Evolutionary conservation across 75 land plant species (phyloP).

Genomic region (Isoetes taiwanensis): DNA sequence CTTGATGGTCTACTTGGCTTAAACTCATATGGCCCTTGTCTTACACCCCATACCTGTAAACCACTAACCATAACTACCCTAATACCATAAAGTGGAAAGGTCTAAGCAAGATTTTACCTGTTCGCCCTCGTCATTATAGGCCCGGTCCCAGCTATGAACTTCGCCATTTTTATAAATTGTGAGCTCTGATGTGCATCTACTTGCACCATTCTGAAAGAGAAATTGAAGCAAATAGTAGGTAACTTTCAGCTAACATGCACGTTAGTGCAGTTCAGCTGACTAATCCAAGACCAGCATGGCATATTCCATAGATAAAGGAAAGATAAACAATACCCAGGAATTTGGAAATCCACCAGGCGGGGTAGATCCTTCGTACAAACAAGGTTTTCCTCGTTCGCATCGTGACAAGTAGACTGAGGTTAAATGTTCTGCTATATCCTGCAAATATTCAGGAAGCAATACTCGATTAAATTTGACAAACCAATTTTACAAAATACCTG

Average conservation of each 20-base stretch:
- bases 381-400: conserved; percentile 83
- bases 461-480: too few species aligned
- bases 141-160: conserved; percentile 80
- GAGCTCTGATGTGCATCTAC: conserved; percentile 69
- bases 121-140: conserved; percentile 81
- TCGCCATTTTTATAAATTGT: conserved; percentile 63
- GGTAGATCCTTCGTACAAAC: conserved; percentile 96
- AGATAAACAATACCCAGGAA: conserved; percentile 55
- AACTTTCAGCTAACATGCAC: not conserved
- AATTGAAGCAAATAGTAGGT: not conserved
- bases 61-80: too few species aligned
- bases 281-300: not conserved
- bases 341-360: conserved; percentile 91
- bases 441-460: not conserved
- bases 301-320: not conserved
- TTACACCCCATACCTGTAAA: conserved; percentile 96
- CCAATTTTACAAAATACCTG: too few species aligned
- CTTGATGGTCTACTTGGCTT: conserved; percentile 51
- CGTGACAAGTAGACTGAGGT: conserved; percentile 69
- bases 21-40: conserved; percentile 80
- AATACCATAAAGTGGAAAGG: too few species aligned
- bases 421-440: conserved; percentile 91
- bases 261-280: not conserved
- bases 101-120: conserved; percentile 51
- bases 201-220: conserved; percentile 68